A percentile compares a stretch with the other conserved stretches of the same genome.
phyloP scores from a whole-genome alignment of 2,329 filamentous ascomycete genomes.

The Apiospora kogelbergensis region DNA sequence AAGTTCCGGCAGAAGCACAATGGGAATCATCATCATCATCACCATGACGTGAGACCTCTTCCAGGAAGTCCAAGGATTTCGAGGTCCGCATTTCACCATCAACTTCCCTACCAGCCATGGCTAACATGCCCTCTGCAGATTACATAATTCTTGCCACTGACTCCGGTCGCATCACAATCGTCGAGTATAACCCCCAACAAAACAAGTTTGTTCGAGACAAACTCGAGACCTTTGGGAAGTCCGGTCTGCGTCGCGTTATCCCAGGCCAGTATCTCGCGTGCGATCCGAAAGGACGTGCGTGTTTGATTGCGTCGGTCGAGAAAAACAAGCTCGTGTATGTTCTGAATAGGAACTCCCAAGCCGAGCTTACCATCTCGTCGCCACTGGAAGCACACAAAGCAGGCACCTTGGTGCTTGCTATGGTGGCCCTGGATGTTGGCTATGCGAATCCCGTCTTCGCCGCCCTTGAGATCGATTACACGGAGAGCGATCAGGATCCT shows the following conservation, averaged over 20 bases:
- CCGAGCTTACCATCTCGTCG: slow-evolving; percentile 94
- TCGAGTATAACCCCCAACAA: slow-evolving; percentile 85
- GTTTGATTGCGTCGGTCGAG: slow-evolving; percentile 89
- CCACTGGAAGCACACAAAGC: slow-evolving; percentile 94
- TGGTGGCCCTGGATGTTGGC: slow-evolving; percentile 88
- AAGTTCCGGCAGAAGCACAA: slow-evolving; percentile 53
- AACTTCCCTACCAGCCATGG: slow-evolving; percentile 13
- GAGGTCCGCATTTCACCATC: slow-evolving; percentile 13
- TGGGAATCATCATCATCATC: slow-evolving; percentile 11
- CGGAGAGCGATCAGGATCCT: slow-evolving; percentile 86
- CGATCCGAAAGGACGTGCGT: slow-evolving; percentile 93
- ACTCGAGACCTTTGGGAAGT: slow-evolving; percentile 97
- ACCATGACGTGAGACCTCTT: slow-evolving; percentile 26
- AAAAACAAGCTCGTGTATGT: slow-evolving; percentile 99
- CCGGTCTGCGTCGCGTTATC: slow-evolving; percentile 87
- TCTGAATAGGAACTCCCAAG: slow-evolving; percentile 90
- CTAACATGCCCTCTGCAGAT: slow-evolving; percentile 57
- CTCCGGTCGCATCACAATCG: slow-evolving; percentile 89
- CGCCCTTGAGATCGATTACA: slow-evolving; percentile 89
- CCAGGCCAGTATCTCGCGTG: slow-evolving; percentile 95
- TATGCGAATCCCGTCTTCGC: slow-evolving; percentile 98
- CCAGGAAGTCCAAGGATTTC: slow-evolving; percentile 8
- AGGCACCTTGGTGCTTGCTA: slow-evolving; percentile 83
- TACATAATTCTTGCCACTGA: slow-evolving; percentile 95
- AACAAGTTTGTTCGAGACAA: slow-evolving; percentile 89